Conservation (phyloP, 1,284 basidiomycete species). For the Malassezia cuniculi region DNA sequence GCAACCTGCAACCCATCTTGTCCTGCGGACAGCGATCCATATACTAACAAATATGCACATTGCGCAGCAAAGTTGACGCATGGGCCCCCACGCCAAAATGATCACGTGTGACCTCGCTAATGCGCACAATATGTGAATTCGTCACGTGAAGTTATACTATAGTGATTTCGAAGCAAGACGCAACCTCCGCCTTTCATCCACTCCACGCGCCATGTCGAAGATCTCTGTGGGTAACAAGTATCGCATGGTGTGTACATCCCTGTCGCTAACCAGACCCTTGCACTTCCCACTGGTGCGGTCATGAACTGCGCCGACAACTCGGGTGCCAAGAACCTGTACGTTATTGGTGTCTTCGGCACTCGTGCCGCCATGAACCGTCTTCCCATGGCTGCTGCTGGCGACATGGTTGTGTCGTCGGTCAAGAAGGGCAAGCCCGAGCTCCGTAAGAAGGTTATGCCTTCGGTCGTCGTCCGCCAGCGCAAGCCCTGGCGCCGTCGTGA, state of each 20-base stretch:
- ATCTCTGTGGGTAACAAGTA: slow-evolving; percentile 75
- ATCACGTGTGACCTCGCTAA: too few species aligned
- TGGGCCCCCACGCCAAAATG: too few species aligned
- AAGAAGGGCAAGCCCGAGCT: slow-evolving; percentile 99
- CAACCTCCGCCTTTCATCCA: neutral
- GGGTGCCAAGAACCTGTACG: slow-evolving; percentile 85
- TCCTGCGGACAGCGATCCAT: too few species aligned
- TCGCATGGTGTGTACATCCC: too few species aligned
- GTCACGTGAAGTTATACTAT: too few species aligned
- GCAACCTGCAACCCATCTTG: too few species aligned
- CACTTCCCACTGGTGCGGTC: slow-evolving; percentile 91
- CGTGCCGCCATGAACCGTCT: slow-evolving; percentile 94
- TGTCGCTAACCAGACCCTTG: too few species aligned
- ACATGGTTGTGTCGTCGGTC: slow-evolving; percentile 97
- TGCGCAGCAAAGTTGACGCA: too few species aligned
- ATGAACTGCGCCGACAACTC: slow-evolving; percentile 99
- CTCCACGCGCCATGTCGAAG: slow-evolving; percentile 37
- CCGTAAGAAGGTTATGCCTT: slow-evolving; percentile 96
- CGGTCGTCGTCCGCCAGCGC: slow-evolving; percentile 90
- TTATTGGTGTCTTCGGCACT: slow-evolving; percentile 82
- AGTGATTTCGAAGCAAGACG: too few species aligned
- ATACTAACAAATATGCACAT: too few species aligned
- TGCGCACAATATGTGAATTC: too few species aligned
- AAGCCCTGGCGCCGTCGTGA: slow-evolving; percentile 97
- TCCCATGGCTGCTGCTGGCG: slow-evolving; percentile 92